Base-by-base conservation (phyloP, 176 grass and related monocot species). In the Chrysopogon serrulatus region DNA sequence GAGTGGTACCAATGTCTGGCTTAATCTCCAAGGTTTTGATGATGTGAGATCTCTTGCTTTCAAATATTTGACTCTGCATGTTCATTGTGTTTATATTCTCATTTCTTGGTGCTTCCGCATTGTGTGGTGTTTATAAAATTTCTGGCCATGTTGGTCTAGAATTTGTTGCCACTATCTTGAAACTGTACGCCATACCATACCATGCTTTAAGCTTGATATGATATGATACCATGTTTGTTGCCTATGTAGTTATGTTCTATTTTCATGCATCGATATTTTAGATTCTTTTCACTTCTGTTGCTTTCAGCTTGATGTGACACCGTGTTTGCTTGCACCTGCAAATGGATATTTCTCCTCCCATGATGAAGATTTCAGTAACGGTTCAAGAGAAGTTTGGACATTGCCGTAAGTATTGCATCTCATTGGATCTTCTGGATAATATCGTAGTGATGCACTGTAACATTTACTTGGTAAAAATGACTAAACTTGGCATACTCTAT, bases 1-100 rank as follows among this genome's bases (percentile, higher is more conserved):
- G 95, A 98, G 95, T 82, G 95, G 95, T 26, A 98, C 95, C 63
- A 95, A 98, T 93, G 92, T 98, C 45, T 95, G 92, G 95, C 95
- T 98, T 81, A 98, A 95, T 84, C 90, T 98, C 79, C 92, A 93
- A 93, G 84, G 78, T 31, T 98, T 91, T 40, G 82, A 93, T 91
- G 92, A 98, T 95, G 95, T 98, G 90, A 98, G 87, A 73, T 72
- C 57, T 66, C 73, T 77, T 71, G 2, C 33, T 71, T 82, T 71
- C 27, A 73, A 64, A 53, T 86, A 72, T 27, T 19, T 82, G 64
- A 60, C 56, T 60, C 13, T 27, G 56, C 3, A 27, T 60, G 10
- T 26, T 27, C 56, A 60, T 60, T 60, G 56, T 27, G 24, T 59
- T 67, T 74, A 13, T 7, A 19, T 68, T 39, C 54, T 26, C n/a